Evolutionary conservation across 2,329 filamentous ascomycete genomes (phyloP).

Genomic region (Setomelanomma holmii): DNA sequence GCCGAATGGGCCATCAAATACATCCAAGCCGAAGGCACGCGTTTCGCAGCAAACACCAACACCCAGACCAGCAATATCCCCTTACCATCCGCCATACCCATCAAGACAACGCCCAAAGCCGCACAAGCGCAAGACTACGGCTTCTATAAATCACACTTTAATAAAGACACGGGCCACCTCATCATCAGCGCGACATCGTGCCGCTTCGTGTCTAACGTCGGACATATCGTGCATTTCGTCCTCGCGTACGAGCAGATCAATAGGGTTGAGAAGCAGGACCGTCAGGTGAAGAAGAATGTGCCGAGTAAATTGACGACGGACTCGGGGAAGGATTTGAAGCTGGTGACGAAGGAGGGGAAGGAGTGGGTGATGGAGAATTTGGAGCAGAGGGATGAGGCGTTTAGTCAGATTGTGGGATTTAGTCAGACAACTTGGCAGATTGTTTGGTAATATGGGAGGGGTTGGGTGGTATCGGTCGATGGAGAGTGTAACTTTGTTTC

Average conservation of each 20-base stretch:
- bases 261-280: conserved; percentile 33
- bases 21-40: conserved; percentile 35
- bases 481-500: too few relatives aligned
- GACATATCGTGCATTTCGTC: conserved; percentile 17
- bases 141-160: conserved; percentile 25
- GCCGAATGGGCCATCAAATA: conserved; percentile 46
- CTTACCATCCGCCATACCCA: neutral
- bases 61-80: neutral
- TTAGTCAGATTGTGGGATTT: conserved; percentile 42
- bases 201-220: conserved; percentile 21
- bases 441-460: conserved; percentile 28
- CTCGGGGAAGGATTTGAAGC: conserved; percentile 29
- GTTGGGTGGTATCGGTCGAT: too few relatives aligned
- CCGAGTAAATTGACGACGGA: conserved; percentile 21
- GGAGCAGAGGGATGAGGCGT: conserved; percentile 36
- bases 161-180: conserved; percentile 22
- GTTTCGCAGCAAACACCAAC: conserved; percentile 8
- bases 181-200: conserved; percentile 24
- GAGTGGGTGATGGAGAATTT: conserved; percentile 27
- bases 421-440: conserved; percentile 38
- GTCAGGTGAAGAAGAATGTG: conserved; percentile 25
- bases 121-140: conserved; percentile 18
- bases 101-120: neutral
- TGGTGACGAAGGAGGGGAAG: conserved; percentile 13
- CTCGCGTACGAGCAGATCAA: conserved; percentile 25